Evolutionary conservation across 1,139 yeast species (phyloP).

Genomic region (Scheffersomyces segobiensis): DNA sequence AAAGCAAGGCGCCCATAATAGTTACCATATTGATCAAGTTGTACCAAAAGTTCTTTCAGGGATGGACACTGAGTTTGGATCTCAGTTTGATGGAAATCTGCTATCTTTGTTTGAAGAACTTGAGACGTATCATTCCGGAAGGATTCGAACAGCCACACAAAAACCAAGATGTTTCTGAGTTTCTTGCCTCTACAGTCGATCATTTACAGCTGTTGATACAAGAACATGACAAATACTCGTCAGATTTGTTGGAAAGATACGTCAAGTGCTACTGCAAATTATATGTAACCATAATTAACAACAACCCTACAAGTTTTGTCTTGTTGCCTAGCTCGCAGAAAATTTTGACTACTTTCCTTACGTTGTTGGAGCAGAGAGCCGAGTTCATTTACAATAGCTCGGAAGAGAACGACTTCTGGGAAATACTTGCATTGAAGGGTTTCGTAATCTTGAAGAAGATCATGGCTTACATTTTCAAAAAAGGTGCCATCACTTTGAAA

Average conservation of each 20-base stretch:
- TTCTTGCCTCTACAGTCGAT: conserved; percentile 54
- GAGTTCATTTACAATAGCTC: conserved; percentile 51
- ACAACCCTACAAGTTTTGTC: conserved; percentile 71
- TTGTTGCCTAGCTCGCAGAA: conserved; percentile 64
- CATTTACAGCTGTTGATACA: conserved; percentile 61
- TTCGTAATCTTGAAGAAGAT: conserved; percentile 65
- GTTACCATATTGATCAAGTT: conserved; percentile 59
- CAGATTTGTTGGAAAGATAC: conserved; percentile 67
- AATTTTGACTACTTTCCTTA: conserved; percentile 58
- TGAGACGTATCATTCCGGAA: conserved; percentile 73
- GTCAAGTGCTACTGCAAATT: conserved; percentile 77
- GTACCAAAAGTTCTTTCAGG: conserved; percentile 58
- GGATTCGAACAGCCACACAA: conserved; percentile 73
- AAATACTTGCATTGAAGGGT: conserved; percentile 69
- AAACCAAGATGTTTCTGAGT: conserved; percentile 57
- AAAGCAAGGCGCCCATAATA: conserved; percentile 63
- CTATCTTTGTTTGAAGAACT: conserved; percentile 71
- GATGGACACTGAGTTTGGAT: conserved; percentile 56
- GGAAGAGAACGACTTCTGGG: conserved; percentile 71
- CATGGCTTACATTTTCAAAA: conserved; percentile 60
- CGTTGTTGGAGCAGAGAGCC: conserved; percentile 65
- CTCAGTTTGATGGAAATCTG: conserved; percentile 64
- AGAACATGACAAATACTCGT: conserved; percentile 52
- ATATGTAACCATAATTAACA: conserved; percentile 54
- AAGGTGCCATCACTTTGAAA: conserved; percentile 68